phyloP scores from a whole-genome alignment of 805 yeast genomes.

The Jamesozyma spencerorum region DNA sequence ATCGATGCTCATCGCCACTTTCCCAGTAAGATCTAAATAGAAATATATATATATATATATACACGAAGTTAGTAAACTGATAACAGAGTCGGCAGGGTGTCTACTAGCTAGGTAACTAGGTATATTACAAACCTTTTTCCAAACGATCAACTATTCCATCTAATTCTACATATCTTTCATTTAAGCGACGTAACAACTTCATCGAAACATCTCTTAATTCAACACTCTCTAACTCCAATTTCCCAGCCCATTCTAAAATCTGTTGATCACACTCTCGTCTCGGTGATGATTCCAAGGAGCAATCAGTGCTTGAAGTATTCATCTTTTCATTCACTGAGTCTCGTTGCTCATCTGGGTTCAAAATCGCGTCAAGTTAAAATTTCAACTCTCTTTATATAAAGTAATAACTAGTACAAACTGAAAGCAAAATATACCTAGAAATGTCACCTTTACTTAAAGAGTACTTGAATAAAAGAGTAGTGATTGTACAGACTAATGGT shows the following conservation, averaged over 20 bases:
- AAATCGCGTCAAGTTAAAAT: too few relatives aligned
- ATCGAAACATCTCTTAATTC: conserved; percentile 32
- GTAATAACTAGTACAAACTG: too few relatives aligned
- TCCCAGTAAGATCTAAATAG: too few relatives aligned
- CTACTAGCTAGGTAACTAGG: too few relatives aligned
- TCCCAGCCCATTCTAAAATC: conserved; percentile 41
- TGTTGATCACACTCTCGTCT: conserved; percentile 26
- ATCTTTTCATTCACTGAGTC: too few relatives aligned
- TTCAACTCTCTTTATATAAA: not conserved
- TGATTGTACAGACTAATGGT: conserved; percentile 51
- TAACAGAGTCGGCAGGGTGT: too few relatives aligned
- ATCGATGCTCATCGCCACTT: too few relatives aligned
- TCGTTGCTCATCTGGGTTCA: too few relatives aligned
- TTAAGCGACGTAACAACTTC: conserved; percentile 12
- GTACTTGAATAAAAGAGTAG: conserved; percentile 36
- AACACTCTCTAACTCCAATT: conserved; percentile 40
- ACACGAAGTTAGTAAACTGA: too few relatives aligned
- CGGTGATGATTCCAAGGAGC: too few relatives aligned
- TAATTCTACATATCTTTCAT: conserved; percentile 11
- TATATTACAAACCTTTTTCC: not conserved
- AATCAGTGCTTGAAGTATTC: too few relatives aligned
- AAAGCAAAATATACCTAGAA: not conserved
- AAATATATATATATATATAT: too few relatives aligned
- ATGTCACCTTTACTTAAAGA: conserved; percentile 30
- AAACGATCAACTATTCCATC: not conserved